phyloP scores from a whole-genome alignment of 768 basidiomycete genomes.

The Butyriboletus loyo region DNA sequence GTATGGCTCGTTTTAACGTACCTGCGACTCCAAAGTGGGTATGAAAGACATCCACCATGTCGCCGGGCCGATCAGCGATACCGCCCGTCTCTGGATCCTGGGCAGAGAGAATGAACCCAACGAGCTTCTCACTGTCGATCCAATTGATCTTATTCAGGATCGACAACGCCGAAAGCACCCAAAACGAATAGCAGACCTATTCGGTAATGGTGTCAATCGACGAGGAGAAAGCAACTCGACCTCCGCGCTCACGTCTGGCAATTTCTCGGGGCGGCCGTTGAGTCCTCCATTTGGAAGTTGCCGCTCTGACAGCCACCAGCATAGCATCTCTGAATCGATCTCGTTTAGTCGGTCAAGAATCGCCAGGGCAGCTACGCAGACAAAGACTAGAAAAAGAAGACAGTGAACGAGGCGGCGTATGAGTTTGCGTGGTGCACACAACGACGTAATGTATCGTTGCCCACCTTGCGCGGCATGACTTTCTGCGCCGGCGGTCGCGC shows the following conservation, averaged over 20 bases:
- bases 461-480: conserved; percentile 90
- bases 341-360: conserved; percentile 82
- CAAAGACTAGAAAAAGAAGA: conserved; percentile 61
- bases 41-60: conserved; percentile 98
- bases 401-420: neutral
- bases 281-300: conserved; percentile 92
- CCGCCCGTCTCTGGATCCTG: conserved; percentile 91
- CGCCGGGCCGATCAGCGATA: conserved; percentile 89
- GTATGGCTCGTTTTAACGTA: conserved; percentile 18
- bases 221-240: neutral
- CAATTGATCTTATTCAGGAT: conserved; percentile 80
- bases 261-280: conserved; percentile 96
- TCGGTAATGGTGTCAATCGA: neutral
- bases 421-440: neutral
- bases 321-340: conserved; percentile 75
- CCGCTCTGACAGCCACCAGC: conserved; percentile 92
- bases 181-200: conserved; percentile 91
- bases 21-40: conserved; percentile 91
- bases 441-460: neutral
- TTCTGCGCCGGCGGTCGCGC: conserved; percentile 79
- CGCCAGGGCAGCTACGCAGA: conserved; percentile 82
- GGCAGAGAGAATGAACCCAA: conserved; percentile 80
- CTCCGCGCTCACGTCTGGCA: conserved; percentile 80
- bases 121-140: conserved; percentile 82
- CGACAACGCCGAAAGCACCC: conserved; percentile 87